Base-by-base conservation (phyloP, 306 rosid species). In the Trichosanthes truncata region DNA sequence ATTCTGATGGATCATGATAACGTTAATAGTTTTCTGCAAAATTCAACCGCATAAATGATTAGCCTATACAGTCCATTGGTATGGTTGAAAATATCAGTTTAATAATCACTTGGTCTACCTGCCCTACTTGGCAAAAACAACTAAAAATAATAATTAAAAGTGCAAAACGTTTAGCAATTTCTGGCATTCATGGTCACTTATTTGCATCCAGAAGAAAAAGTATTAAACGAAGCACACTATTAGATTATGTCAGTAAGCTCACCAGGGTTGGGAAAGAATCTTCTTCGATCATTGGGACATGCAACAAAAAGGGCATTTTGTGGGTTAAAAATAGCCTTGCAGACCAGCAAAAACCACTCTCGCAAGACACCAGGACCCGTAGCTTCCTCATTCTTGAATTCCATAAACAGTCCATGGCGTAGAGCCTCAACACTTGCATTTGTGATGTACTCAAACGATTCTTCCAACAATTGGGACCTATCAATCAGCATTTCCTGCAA, bases 211-310 rank as follows among this genome's bases (percentile, higher is more conserved):
- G 63, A 68, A 14, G 62, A 15, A 15, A 1, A 11, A 0, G 7
- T n/a, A 23, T 36, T 18, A 20, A 79, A 72, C 0, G 12, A 36
- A 40, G 59, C n/a, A 9, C 14, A 12, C 35, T 40, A 49, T 61
- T 21, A 65, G 78, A 18, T 29, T 1, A 29, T 18, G 62, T 10
- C 29, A 74, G 78, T 74, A 73, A 66, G 66, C 88, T 84, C 80
- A 93, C 98, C 91, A 76, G 97, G 87, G 85, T 89, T 93, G 18
- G 98, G 97, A 85, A 81, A 90, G 83, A 93, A 89, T 80, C 98
- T 88, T 84, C 98, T 87, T 35, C 84, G 71, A 65, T 91, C 96
- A 81, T 88, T 84, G 21, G 96, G 97, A 85, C 97, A 91, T 79
- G 97, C 77, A 53, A 89, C 82, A 85, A 91, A 93, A 49, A 91